These are phyloP conservation scores for Parasitella parasitica DNA, from an alignment of 371 early-diverging fungal genomes.

Conservation along the genomic window DNA sequence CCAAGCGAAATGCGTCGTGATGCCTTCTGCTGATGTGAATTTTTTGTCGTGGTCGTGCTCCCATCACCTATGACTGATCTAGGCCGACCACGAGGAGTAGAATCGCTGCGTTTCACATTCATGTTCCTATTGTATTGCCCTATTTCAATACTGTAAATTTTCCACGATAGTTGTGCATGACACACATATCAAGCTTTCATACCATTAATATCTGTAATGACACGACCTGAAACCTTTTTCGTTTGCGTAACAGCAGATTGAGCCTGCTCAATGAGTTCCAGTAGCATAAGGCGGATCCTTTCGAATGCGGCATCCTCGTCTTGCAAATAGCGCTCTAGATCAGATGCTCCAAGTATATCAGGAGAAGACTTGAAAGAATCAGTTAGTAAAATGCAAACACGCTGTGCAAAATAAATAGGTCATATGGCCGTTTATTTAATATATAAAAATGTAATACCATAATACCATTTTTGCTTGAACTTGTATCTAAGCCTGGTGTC, in stretches of 20 bases:
- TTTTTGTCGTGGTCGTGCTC: background rate
- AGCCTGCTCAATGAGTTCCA: conserved; percentile 44
- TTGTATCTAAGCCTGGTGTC: conserved; percentile 36
- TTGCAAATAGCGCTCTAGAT: conserved; percentile 17
- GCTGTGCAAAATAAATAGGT: background rate
- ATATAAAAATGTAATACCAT: conserved; percentile 23
- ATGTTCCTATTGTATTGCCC: background rate
- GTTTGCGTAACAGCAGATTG: conserved; percentile 38
- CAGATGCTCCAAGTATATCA: conserved; percentile 2
- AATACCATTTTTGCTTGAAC: conserved; percentile 27
- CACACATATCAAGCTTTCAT: background rate
- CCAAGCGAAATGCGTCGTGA: conserved; percentile 11
- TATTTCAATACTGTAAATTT: background rate
- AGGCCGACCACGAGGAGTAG: background rate
- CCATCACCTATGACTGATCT: conserved; percentile 7
- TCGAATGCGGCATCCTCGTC: conserved; percentile 45
- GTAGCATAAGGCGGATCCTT: conserved; percentile 29
- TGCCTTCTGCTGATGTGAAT: conserved; percentile 1
- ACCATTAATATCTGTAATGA: background rate
- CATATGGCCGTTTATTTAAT: background rate
- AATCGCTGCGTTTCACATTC: conserved; percentile 2
- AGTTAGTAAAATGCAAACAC: background rate
- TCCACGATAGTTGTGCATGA: background rate
- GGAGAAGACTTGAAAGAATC: conserved; percentile 5
- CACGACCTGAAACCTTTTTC: conserved; percentile 14